Conservation (phyloP, 768 basidiomycete species). For the Termitomyces sp. region DNA sequence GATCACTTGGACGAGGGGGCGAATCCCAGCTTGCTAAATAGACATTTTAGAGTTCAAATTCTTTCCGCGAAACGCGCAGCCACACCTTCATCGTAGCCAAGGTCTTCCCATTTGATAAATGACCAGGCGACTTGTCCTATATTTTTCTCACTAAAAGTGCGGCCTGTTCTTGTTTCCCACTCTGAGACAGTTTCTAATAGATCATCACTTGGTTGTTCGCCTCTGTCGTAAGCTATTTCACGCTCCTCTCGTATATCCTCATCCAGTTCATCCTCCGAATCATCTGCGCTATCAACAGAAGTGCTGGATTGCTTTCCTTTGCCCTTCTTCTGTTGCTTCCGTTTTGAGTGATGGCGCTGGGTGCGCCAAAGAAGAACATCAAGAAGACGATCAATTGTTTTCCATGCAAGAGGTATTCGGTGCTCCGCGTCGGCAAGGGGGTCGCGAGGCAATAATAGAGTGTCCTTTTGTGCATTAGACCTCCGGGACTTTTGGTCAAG, state of each 20-base stretch:
- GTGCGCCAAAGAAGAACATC: conserved; percentile 69
- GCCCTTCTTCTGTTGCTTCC: conserved; percentile 19
- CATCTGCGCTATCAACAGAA: conserved; percentile 21
- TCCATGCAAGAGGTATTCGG: conserved; percentile 77
- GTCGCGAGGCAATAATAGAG: conserved; percentile 22
- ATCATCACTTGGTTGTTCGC: conserved; percentile 55
- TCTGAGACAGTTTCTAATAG: conserved; percentile 57
- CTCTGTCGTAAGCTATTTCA: conserved; percentile 44
- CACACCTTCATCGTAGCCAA: conserved; percentile 88
- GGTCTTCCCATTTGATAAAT: conserved; percentile 90
- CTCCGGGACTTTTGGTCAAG: conserved; percentile 32
- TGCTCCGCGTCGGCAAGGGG: conserved; percentile 66
- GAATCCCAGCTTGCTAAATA: conserved; percentile 81
- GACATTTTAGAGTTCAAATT: background rate
- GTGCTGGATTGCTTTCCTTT: conserved; percentile 15
- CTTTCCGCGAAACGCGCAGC: background rate
- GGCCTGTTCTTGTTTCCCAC: conserved; percentile 45
- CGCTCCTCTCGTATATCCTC: conserved; percentile 26
- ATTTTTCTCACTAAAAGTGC: conserved; percentile 40
- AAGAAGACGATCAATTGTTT: conserved; percentile 86
- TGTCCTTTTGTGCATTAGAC: conserved; percentile 25
- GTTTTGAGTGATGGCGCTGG: conserved; percentile 16
- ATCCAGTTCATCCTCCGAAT: conserved; percentile 22
- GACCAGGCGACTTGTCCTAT: conserved; percentile 68
- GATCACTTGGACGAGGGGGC: conserved; percentile 59